These are phyloP conservation scores for Aspergillus carbonarius DNA, from an alignment of 2,329 filamentous ascomycete species.

Conservation along the genomic window DNA sequence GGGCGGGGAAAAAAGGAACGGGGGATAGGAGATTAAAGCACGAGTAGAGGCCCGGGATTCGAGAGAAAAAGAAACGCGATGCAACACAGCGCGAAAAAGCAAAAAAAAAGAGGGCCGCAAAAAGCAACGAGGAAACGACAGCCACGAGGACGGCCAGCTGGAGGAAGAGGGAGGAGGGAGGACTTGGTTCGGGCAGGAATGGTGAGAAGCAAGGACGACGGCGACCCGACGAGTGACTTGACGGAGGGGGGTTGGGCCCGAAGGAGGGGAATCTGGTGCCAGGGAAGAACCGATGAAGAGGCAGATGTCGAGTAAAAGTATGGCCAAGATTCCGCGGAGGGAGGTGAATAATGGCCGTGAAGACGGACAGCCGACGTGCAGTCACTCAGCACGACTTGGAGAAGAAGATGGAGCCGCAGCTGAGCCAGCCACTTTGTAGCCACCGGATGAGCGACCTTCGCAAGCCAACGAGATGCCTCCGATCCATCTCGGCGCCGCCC, in stretches of 20 bases:
- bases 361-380: too few relatives aligned
- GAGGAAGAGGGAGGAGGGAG: slow-evolving; percentile 12
- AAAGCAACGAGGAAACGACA: slow-evolving; percentile 10
- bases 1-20: background rate
- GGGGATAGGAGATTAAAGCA: slow-evolving; percentile 5
- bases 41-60: slow-evolving; percentile 2
- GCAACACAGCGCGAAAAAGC: slow-evolving; percentile 2
- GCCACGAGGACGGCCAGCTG: slow-evolving; percentile 4
- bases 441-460: background rate
- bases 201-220: slow-evolving; percentile 4
- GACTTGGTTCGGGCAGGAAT: slow-evolving; percentile 16
- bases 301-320: background rate
- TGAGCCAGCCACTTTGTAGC: slow-evolving; percentile 4
- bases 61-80: slow-evolving; percentile 1
- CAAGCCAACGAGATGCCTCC: slow-evolving; percentile 5
- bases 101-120: slow-evolving; percentile 4
- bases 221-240: background rate
- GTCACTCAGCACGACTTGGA: too few relatives aligned
- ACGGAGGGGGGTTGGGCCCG: background rate
- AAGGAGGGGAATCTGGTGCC: background rate
- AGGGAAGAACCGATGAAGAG: background rate
- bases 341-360: too few relatives aligned
- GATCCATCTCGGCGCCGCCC: background rate
- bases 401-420: background rate
- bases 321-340: too few relatives aligned